Evolutionary conservation across 176 grass and related monocot species (phyloP).

Genomic region (Cocos nucifera): DNA sequence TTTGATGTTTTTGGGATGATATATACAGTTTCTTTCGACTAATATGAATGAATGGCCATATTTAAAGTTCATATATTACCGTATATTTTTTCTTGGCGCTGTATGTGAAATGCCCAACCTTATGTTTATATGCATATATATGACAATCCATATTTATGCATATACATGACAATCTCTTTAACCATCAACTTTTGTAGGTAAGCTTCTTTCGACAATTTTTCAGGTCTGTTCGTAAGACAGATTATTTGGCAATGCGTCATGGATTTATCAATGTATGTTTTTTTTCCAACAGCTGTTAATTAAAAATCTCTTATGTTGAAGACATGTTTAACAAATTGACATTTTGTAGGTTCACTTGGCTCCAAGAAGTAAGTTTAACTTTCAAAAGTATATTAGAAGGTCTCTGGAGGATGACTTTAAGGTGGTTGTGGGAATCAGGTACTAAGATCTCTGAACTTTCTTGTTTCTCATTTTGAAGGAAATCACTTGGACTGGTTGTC

Average conservation of each 20-base stretch:
- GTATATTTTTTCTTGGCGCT: neutral
- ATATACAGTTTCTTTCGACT: no score
- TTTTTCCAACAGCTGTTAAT: neutral
- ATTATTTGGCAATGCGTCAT: constrained; percentile 20
- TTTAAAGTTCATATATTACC: neutral
- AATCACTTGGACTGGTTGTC: no score
- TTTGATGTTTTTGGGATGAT: no score
- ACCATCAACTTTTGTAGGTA: neutral
- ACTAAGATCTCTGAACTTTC: neutral
- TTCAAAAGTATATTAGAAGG: constrained; percentile 12
- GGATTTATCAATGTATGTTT: constrained; percentile 22
- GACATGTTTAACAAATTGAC: neutral
- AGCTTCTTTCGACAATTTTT: constrained; percentile 16
- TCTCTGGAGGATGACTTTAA: constrained; percentile 19
- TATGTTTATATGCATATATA: no score
- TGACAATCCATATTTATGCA: neutral
- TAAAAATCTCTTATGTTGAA: neutral
- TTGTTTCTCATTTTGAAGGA: neutral
- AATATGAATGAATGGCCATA: no score
- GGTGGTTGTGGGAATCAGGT: constrained; percentile 15
- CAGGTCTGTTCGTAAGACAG: constrained; percentile 12
- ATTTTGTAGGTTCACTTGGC: constrained; percentile 17
- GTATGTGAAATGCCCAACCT: no score
- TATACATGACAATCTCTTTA: neutral
- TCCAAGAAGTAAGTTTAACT: constrained; percentile 18